A percentile compares a stretch with the other conserved stretches of the same genome.
phyloP scores from a whole-genome alignment of 148 eudicot species.

The Camellia lanceoleosa region DNA sequence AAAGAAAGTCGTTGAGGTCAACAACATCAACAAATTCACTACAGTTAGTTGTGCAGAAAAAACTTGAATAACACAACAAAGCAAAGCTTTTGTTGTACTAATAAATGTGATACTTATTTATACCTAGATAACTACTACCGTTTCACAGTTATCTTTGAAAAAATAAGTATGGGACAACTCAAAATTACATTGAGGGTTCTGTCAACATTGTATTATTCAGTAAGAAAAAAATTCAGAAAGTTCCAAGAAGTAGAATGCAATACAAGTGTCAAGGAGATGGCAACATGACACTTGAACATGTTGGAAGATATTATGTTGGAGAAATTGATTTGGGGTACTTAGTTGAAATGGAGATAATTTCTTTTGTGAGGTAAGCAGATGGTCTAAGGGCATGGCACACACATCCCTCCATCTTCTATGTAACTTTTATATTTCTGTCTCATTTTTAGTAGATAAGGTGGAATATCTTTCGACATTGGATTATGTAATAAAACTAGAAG shows the following conservation, averaged over 20 bases:
- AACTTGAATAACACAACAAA: background rate
- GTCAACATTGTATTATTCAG: background rate
- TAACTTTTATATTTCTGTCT: background rate
- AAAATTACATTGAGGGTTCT: background rate
- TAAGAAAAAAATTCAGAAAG: background rate
- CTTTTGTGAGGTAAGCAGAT: background rate
- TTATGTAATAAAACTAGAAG: background rate
- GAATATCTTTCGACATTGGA: background rate
- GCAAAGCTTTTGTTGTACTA: background rate
- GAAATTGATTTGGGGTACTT: background rate
- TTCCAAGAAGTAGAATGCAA: background rate
- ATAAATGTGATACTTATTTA: too few species aligned
- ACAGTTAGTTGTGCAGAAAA: background rate
- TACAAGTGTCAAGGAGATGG: background rate
- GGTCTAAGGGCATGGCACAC: background rate
- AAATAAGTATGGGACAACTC: background rate
- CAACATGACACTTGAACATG: background rate
- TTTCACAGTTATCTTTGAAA: background rate
- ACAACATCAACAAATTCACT: background rate
- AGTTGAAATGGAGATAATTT: background rate
- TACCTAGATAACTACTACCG: too few species aligned
- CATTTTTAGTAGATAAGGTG: background rate
- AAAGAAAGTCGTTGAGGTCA: background rate
- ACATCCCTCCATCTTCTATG: background rate
- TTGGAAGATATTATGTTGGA: background rate